Base-by-base conservation (phyloP, 1,284 basidiomycete genomes). In the Apiotrichum gamsii region DNA sequence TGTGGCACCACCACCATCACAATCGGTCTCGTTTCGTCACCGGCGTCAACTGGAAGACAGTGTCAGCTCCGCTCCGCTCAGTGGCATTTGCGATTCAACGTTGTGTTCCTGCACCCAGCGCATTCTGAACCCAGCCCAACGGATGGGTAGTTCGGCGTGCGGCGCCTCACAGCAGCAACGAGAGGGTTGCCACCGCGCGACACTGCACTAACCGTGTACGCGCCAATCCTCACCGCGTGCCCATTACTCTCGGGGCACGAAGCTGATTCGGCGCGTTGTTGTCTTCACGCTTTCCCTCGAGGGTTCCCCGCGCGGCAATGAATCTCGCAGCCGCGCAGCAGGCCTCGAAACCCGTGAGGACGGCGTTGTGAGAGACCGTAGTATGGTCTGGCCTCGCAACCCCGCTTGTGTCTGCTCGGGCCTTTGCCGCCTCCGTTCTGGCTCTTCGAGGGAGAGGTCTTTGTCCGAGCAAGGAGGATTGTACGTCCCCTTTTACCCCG, bases 401-500 rank as follows among this genome's bases (percentile, higher is more conserved):
- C 20, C 28, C 37, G 11, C n/a, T n/a, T n/a, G 19, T 54, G 44
- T 54, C 1, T 28, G 49, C 52, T 37, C 37, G 44, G 46, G 49
- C 47, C 55, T 57, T 57, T 57, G 45, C 49, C 44, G 35, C 43
- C 44, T 20, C 44, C 24, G 45, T 20, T 24, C 32, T 33, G 31
- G 9, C 15, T 45, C 50, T 42, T 31, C 11, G 32, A 24, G 43
- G 38, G 42, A 39, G 16, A 42, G 47, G 35, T 50, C 43, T 47
- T 47, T 47, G 32, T 35, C 47, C 52, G 20, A 41, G 33, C 45
- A 31, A 23, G 31, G 19, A 36, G 14, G 23, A 13, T 9, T 57
- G 49, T 57, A 51, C 56, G 56, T 57, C 49, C 52, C 39, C 49
- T 45, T 51, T 49, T 51, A 54, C 49, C 19, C 53, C 30, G 36